A percentile compares a stretch with the other conserved stretches of the same genome.
Conservation (phyloP, 352 stramenopile species). For the Phytophthora cryptogea region DNA sequence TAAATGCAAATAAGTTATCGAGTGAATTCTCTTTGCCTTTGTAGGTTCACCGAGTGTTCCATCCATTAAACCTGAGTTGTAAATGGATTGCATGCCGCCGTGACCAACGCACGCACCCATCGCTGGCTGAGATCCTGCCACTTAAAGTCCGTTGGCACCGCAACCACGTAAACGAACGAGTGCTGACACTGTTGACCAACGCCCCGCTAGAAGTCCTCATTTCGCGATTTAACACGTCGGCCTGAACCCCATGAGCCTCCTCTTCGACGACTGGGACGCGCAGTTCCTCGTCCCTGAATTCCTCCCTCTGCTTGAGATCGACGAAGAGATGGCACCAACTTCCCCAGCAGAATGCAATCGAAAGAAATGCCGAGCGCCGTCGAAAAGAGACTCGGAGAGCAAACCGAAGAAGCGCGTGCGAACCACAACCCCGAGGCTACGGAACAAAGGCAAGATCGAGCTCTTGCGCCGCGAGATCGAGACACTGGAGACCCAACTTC, state of each 20-base stretch:
- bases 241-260: conserved; percentile 17
- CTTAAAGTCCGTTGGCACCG: conserved; percentile 15
- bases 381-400: not conserved
- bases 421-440: conserved; percentile 9
- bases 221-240: conserved; percentile 4
- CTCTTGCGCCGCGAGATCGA: conserved; percentile 24
- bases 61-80: conserved; percentile 12
- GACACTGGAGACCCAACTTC: conserved; percentile 20
- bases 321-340: conserved; percentile 10
- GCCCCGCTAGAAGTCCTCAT: conserved; percentile 5
- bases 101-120: conserved; percentile 12
- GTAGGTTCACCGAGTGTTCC: not conserved
- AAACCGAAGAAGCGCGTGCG: conserved; percentile 3
- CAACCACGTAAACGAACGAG: not conserved
- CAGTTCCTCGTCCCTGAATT: conserved; percentile 15
- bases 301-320: conserved; percentile 22
- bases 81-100: conserved; percentile 8
- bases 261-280: conserved; percentile 7
- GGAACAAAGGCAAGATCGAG: conserved; percentile 36
- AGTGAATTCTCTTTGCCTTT: not conserved
- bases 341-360: not conserved
- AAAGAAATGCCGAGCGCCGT: not conserved
- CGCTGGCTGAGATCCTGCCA: not conserved
- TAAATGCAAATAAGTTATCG: not conserved
- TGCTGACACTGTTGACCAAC: not conserved